Conservation (phyloP, 2,329 filamentous ascomycete genomes). For the Aspergillus tanneri region DNA sequence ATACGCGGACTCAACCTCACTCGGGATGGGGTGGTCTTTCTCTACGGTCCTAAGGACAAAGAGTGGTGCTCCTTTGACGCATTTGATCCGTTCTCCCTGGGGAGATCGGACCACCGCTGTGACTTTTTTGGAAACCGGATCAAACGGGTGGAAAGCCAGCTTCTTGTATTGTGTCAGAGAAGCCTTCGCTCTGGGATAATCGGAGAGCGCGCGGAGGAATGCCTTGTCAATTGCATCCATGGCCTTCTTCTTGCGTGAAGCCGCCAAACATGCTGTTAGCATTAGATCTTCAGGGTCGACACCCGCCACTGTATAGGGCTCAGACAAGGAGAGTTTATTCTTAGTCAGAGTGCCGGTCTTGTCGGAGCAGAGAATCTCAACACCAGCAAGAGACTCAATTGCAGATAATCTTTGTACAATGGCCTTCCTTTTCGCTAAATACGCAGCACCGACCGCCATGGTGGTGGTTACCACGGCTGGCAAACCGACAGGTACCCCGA, state of each 20-base stretch:
- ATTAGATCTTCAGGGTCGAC: conserved; percentile 86
- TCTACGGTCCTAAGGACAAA: conserved; percentile 85
- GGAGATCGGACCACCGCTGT: conserved; percentile 79
- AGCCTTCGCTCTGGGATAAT: conserved; percentile 78
- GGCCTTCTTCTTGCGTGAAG: conserved; percentile 92
- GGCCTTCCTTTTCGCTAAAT: conserved; percentile 87
- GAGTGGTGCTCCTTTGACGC: conserved; percentile 87
- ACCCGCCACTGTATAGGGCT: conserved; percentile 79
- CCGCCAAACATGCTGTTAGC: conserved; percentile 85
- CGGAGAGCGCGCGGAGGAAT: conserved; percentile 81
- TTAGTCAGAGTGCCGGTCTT: conserved; percentile 92
- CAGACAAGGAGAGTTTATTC: conserved; percentile 86
- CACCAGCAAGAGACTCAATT: conserved; percentile 88
- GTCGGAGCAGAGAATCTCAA: conserved; percentile 91
- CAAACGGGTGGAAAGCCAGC: conserved; percentile 81
- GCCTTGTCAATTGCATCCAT: conserved; percentile 94
- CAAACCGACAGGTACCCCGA: conserved; percentile 89
- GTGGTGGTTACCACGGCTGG: conserved; percentile 91
- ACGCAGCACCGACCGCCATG: conserved; percentile 90
- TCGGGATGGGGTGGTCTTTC: conserved; percentile 76
- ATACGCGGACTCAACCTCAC: conserved; percentile 76
- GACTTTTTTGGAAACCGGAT: conserved; percentile 92
- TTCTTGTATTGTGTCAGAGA: conserved; percentile 82
- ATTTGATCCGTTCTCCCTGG: conserved; percentile 78
- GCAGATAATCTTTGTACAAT: conserved; percentile 91